These are phyloP conservation scores for Colletotrichum simmondsii DNA, from an alignment of 2,329 filamentous ascomycete species.

Conservation along the genomic window DNA sequence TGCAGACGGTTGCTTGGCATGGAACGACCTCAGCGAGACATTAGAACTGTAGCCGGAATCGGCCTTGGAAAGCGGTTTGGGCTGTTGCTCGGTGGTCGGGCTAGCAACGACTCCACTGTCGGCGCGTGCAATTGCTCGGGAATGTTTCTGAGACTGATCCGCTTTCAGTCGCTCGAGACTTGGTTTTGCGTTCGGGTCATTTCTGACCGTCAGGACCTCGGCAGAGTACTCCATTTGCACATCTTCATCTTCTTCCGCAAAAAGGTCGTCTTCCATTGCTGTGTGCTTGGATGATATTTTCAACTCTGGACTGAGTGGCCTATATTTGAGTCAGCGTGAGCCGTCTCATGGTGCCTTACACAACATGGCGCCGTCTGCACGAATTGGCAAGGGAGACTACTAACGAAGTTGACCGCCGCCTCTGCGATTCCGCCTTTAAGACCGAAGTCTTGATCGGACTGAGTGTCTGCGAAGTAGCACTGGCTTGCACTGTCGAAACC, in stretches of 20 bases:
- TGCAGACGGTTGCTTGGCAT: conserved; percentile 42
- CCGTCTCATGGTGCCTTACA: conserved; percentile 38
- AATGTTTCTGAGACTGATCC: conserved; percentile 36
- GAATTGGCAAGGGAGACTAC: conserved; percentile 17
- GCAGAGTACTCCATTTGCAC: conserved; percentile 44
- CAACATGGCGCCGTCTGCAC: conserved; percentile 6
- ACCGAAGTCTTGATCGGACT: conserved; percentile 25
- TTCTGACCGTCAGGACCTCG: conserved; percentile 52
- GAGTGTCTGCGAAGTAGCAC: background rate
- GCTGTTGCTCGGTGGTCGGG: conserved; percentile 51
- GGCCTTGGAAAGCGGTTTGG: conserved; percentile 62
- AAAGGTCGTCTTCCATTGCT: conserved; percentile 59
- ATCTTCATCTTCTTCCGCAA: conserved; percentile 56
- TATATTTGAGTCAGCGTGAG: conserved; percentile 46
- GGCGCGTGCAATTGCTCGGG: conserved; percentile 45
- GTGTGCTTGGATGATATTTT: conserved; percentile 60
- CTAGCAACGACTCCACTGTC: conserved; percentile 64
- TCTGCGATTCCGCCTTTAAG: background rate
- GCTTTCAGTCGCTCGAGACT: conserved; percentile 37
- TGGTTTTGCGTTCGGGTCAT: conserved; percentile 57
- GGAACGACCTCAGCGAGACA: conserved; percentile 66
- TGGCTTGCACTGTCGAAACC: conserved; percentile 6
- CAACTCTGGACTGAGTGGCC: conserved; percentile 45
- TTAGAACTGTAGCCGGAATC: conserved; percentile 73
- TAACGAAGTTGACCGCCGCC: conserved; percentile 12